Evolutionary conservation across 257 asterid genomes (phyloP), one percentile per base, ranked within the genome.

Genomic region (Buddleja alternifolia): DNA sequence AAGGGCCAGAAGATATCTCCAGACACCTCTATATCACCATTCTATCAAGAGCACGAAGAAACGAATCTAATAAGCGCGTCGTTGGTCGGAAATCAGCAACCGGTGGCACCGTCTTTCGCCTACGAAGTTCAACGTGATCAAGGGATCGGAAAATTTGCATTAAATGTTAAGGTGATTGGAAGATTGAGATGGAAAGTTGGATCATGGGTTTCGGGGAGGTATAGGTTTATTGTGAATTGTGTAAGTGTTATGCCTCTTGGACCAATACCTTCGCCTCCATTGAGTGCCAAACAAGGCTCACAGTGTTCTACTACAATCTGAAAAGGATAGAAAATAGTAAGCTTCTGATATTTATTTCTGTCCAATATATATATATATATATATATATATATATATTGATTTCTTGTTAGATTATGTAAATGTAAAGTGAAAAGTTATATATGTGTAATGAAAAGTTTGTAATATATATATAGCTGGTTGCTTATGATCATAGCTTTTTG

Each of bases 161-260:
- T 94, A 48, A 73, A 42, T 42, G 67, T 91, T 29, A 89, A 89
- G 66, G 95, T 58, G 0, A 74, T 76, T 47, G 97, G 99, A 8
- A 74, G 83, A 46, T 82, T 94, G 0, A 77, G 96, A 48, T 91
- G 97, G 99, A 94, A 85, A 76, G 93, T 94, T n/a, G 96, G 97
- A 12, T 86, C 81, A 53, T 94, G 96, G 95, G 95, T 89, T 71
- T 91, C 99, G 0, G 93, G 99, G 7, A 89, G 88, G 82, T 86
- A 94, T 12, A 78, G 97, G 74, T 89, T 91, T 56, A 63, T 73
- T n/a, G 90, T 89, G 0, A 82, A 76, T 51, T 94, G 99, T 69
- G 45, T 82, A 10, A 85, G 92, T 2, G 17, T 86, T 42, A 73
- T 94, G 92, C 93, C 95, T 1, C 69, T 87, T 50, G 96, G 89